phyloP scores from a whole-genome alignment of 2,329 filamentous ascomycete genomes.

The Cadophora sp. region DNA sequence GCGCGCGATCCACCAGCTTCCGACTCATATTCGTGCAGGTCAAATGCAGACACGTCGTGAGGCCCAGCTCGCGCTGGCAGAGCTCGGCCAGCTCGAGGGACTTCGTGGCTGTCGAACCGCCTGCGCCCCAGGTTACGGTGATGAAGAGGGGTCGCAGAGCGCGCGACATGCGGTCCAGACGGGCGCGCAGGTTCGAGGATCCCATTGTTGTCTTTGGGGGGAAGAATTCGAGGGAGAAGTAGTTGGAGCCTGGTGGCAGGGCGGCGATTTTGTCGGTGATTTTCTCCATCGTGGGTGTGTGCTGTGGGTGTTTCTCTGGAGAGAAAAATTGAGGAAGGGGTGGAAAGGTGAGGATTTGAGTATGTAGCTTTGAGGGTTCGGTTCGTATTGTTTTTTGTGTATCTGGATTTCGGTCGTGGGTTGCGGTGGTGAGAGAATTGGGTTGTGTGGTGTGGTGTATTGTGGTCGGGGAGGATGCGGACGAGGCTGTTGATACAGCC shows the following conservation, averaged over 20 bases:
- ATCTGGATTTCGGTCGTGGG: background rate
- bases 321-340: background rate
- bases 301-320: background rate
- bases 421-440: background rate
- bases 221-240: conserved; percentile 99
- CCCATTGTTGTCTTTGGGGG: conserved; percentile 97
- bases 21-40: conserved; percentile 99
- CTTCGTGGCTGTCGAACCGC: conserved; percentile 88
- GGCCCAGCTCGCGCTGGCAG: conserved; percentile 87
- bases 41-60: conserved; percentile 94
- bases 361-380: background rate
- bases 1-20: conserved; percentile 81
- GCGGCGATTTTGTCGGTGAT: conserved; percentile 96
- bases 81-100: conserved; percentile 94
- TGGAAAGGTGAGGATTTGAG: background rate
- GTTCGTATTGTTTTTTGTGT: background rate
- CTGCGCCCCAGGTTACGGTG: conserved; percentile 97
- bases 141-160: conserved; percentile 92
- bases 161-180: conserved; percentile 92
- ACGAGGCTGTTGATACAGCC: conserved; percentile 6
- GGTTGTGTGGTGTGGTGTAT: background rate
- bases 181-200: conserved; percentile 90
- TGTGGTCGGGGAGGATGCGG: conserved; percentile 8
- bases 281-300: conserved; percentile 61
- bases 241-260: conserved; percentile 79